A percentile compares a stretch with the other conserved stretches of the same genome.
Conservation (phyloP, 164 flowering plant genomes). For the Euptelea pleiosperma region DNA sequence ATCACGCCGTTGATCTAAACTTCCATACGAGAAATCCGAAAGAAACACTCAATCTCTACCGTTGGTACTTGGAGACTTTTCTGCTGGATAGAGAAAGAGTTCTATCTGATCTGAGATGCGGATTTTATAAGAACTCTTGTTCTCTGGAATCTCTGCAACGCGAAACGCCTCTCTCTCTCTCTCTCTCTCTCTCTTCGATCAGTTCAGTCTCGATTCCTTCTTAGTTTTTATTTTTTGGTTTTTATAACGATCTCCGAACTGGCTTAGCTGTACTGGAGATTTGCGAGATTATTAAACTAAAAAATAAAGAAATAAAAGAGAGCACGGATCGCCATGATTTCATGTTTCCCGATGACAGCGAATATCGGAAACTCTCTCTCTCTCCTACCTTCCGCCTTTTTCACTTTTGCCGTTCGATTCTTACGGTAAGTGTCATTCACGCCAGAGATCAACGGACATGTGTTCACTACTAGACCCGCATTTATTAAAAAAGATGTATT, state of each 20-base stretch:
- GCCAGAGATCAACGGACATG: neutral
- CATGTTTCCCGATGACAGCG: conserved; percentile 46
- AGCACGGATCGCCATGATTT: conserved; percentile 14
- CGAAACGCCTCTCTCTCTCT: conserved; percentile 8
- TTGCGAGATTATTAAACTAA: no score
- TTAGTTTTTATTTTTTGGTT: neutral
- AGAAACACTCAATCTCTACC: no score
- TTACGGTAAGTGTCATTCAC: neutral
- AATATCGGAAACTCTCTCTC: conserved; percentile 43
- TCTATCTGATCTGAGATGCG: conserved; percentile 6
- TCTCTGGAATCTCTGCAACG: no score
- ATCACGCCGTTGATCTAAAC: no score
- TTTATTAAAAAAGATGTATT: no score
- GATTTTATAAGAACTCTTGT: neutral
- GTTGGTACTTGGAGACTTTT: no score
- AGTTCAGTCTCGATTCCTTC: no score
- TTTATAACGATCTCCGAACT: neutral
- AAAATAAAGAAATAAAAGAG: neutral
- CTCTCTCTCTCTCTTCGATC: conserved; percentile 9
- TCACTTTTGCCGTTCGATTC: neutral
- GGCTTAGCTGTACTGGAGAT: no score
- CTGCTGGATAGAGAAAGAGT: no score
- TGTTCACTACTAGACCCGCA: neutral
- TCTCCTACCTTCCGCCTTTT: conserved; percentile 4
- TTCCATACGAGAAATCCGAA: no score